Percentiles rank a stretch among this genome's conserved stretches.
Conservation (phyloP, 345 rosid species). For the Citropsis articulata region DNA sequence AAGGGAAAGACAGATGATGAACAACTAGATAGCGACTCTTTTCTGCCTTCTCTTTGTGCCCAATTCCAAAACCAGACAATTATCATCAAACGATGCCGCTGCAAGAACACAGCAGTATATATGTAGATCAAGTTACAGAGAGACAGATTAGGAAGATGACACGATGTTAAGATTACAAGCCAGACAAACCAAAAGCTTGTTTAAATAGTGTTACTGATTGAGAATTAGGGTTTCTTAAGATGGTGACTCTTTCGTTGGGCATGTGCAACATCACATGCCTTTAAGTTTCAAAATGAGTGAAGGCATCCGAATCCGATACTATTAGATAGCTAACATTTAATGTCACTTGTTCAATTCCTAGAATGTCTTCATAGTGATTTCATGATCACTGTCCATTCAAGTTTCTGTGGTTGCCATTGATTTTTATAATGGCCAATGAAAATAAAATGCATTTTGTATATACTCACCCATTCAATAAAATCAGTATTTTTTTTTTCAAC, state of each 20-base stretch:
- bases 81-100: constrained; percentile 3
- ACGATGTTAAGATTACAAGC: background rate
- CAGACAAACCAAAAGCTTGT: background rate
- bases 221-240: constrained; percentile 28
- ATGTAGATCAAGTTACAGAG: background rate
- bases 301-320: background rate
- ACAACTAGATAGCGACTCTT: constrained; percentile 43
- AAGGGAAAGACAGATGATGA: constrained; percentile 36
- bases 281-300: background rate
- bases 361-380: background rate
- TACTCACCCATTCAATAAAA: too few relatives aligned
- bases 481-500: too few relatives aligned
- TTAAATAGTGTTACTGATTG: background rate
- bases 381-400: background rate
- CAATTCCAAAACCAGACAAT: constrained; percentile 21
- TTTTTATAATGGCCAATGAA: background rate
- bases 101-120: background rate
- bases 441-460: background rate
- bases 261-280: constrained; percentile 5
- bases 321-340: background rate
- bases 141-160: background rate
- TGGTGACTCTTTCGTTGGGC: constrained; percentile 23
- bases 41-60: constrained; percentile 26
- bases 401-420: background rate
- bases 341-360: background rate